Base-by-base conservation (phyloP, 2,329 filamentous ascomycete species). In the Pseudogymnoascus sp. region DNA sequence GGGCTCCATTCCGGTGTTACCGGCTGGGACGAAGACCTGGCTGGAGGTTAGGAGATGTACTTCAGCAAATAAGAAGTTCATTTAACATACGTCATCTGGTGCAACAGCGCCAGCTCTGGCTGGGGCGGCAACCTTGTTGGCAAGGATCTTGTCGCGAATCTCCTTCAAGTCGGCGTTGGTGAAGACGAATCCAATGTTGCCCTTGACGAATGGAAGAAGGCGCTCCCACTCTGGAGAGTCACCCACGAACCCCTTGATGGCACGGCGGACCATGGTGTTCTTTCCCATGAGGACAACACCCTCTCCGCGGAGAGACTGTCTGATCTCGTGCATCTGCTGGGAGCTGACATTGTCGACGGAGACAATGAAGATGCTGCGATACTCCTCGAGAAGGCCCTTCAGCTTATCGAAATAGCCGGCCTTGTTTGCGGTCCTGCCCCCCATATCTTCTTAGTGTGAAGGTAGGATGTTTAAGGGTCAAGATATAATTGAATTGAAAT, bases 241-340 rank as follows among this genome's bases (percentile, higher is more conserved):
- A 79, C 74, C 63, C 75, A 97, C 78, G 85, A 99, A 96, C 78
- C 90, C 93, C 85, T 93, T 96, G 78, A 99, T 85, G 75, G 95
- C 96, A 85, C 95, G 93, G 80, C 95, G 95, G 78, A 96, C 93
- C 95, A 99, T 99, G 81, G 95, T 99, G 89, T 99, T 99, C 90
- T 97, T 98, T 79, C 93, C 95, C 95, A 98, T 98, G 83, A 99
- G 85, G 75, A 99, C 93, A 74, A 98, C 90, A 81, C 87, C 93
- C 81, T 96, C 83, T 69, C 89, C 89, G 79, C 95, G 93, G 79
- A 99, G 90, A 76, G 91, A 82, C 76, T 89, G 83, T 80, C 95
- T 90, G 81, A 99, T 98, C 88, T 99, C 95, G 91, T 99, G 95
- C 96, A 99, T 99, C 89, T 99, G 96, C 88, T 99, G 95, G 74